Evolutionary conservation across 2,329 filamentous ascomycete genomes (phyloP), one percentile per base, ranked within the genome.

Genomic region (Monosporascus sp.): DNA sequence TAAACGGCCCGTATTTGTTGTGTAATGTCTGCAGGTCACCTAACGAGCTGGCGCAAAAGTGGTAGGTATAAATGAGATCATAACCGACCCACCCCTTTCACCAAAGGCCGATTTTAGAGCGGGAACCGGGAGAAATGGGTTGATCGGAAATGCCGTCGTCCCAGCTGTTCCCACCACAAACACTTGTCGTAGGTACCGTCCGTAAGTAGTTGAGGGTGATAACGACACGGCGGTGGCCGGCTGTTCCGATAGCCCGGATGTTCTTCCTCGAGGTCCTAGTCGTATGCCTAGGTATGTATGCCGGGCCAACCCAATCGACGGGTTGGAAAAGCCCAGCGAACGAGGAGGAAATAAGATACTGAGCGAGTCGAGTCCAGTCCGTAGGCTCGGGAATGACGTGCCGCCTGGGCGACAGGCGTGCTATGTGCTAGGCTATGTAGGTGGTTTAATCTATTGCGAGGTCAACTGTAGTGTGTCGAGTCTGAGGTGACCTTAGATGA

Each of bases 1-100:
- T 60, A 59, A 58, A 53, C 57, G 57, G 57, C 35, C 57, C 57
- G 59, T 55, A 60, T 57, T 54, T 37, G 31, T 11, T 14, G 54
- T 52, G 53, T 43, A 50, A 49, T 11, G 56, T 48, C 54, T 58
- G 56, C 57, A 51, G 51, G 49, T 57, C 19, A 47, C 38, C 52
- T 52, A 55, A 44, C 9, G n/a, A 46, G 22, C 43, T 17, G 24
- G 14, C n/a, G 26, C 43, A 46, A 7, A 24, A 19, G 5, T 17
- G 43, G 24, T 46, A 46, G 22, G 43, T 31, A 24, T 6, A 8
- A 46, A 31, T 46, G 43, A 46, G 43, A 46, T 31, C 43, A 46
- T 46, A n/a, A 17, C 24, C n/a, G 24, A 24, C 19, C 43, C 24
- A 46, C 43, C 43, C 43, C 17, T 17, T 46, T 31, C 43, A 17